Percentiles rank a stretch among this genome's conserved stretches.
These are phyloP conservation scores for Penicillium decumbens DNA, from an alignment of 2,329 filamentous ascomycete species.

Conservation along the genomic window DNA sequence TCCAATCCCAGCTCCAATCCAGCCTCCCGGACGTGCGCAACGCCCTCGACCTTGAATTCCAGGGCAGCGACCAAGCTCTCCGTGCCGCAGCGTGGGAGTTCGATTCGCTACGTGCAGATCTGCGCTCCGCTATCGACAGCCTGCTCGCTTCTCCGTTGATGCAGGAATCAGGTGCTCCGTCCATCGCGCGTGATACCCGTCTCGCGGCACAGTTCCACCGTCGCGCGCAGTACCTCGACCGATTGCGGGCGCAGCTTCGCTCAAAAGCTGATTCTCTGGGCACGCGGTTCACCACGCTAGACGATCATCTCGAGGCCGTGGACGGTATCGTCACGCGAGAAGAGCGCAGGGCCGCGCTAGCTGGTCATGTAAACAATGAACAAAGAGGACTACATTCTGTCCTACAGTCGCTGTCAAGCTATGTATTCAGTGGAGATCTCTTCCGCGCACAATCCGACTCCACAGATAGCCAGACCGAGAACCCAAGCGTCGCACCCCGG, in stretches of 20 bases:
- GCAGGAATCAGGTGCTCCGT: conserved; percentile 10
- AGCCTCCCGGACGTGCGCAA: conserved; percentile 29
- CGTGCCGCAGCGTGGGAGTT: conserved; percentile 33
- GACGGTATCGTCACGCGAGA: conserved; percentile 28
- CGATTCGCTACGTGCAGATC: conserved; percentile 33
- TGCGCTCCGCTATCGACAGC: conserved; percentile 35
- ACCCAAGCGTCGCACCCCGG: background rate
- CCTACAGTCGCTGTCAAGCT: conserved; percentile 14
- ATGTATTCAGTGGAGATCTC: conserved; percentile 12
- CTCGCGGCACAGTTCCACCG: conserved; percentile 29
- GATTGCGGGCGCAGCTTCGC: conserved; percentile 31
- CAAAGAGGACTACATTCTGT: conserved; percentile 5
- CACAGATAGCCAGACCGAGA: background rate
- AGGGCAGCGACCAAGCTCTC: conserved; percentile 31
- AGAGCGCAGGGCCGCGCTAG: conserved; percentile 11
- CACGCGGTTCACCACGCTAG: conserved; percentile 28
- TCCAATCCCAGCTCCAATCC: conserved; percentile 27
- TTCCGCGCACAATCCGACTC: conserved; percentile 12
- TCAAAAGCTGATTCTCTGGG: conserved; percentile 30
- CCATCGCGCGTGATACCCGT: conserved; percentile 25
- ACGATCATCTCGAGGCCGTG: conserved; percentile 36
- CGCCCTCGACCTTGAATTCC: conserved; percentile 38
- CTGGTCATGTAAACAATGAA: background rate
- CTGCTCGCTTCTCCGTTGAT: conserved; percentile 25
- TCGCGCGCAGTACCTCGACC: conserved; percentile 32